Evolutionary conservation across 352 stramenopile genomes (phyloP).

Genomic region (Pythium vanterpoolii): DNA sequence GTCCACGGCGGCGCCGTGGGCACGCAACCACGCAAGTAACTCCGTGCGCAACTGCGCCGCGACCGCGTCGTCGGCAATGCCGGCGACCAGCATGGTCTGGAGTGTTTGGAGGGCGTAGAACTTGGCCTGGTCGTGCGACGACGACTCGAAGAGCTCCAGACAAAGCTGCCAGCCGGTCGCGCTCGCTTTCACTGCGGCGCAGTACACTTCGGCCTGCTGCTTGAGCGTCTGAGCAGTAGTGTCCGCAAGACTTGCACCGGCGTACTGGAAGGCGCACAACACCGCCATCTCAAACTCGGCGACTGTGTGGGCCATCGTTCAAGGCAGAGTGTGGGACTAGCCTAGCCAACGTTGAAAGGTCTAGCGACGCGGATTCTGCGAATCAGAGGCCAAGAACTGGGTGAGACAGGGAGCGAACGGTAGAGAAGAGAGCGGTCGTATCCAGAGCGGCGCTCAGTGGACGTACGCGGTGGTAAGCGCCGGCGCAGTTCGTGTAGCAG

Average conservation of each 20-base stretch:
- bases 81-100: slow-evolving; percentile 48
- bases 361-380: background rate
- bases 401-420: background rate
- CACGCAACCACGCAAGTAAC: slow-evolving; percentile 63
- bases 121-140: slow-evolving; percentile 71
- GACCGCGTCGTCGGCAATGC: slow-evolving; percentile 38
- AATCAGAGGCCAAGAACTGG: background rate
- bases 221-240: slow-evolving; percentile 58
- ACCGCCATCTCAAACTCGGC: slow-evolving; percentile 75
- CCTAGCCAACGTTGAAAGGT: background rate
- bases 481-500: background rate
- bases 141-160: slow-evolving; percentile 67
- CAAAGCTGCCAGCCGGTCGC: slow-evolving; percentile 50
- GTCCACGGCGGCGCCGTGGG: slow-evolving; percentile 58
- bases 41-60: slow-evolving; percentile 46
- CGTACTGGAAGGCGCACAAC: slow-evolving; percentile 79
- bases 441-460: background rate
- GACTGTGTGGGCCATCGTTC: slow-evolving; percentile 25
- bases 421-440: background rate
- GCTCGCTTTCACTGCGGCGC: slow-evolving; percentile 48
- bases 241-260: slow-evolving; percentile 43
- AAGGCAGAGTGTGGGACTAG: background rate
- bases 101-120: slow-evolving; percentile 81
- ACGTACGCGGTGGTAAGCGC: slow-evolving; percentile 7
- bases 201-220: slow-evolving; percentile 69